phyloP scores from a whole-genome alignment of 495 filamentous ascomycete species.

The Glonium stellatum region DNA sequence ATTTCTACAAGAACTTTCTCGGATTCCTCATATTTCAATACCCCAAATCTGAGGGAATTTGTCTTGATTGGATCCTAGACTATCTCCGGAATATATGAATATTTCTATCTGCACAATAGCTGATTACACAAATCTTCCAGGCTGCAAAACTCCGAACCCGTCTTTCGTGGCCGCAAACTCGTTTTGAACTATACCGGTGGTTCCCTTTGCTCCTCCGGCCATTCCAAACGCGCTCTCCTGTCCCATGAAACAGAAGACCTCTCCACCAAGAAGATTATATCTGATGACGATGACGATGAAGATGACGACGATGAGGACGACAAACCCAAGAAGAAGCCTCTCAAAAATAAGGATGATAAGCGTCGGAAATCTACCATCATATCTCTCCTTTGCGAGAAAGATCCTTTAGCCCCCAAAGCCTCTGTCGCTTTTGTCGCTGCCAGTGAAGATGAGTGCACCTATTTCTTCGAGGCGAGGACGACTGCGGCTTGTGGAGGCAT shows the following conservation, averaged over 20 bases:
- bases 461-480: constrained; percentile 92
- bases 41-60: neutral
- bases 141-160: constrained; percentile 57
- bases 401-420: constrained; percentile 53
- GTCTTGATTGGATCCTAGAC: neutral
- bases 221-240: constrained; percentile 10
- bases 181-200: constrained; percentile 88
- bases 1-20: neutral
- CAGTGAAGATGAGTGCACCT: constrained; percentile 82
- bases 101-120: neutral
- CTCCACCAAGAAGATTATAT: constrained; percentile 23
- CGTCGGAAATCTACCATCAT: constrained; percentile 80
- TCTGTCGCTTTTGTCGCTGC: constrained; percentile 75
- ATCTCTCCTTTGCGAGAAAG: constrained; percentile 86
- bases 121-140: constrained; percentile 36
- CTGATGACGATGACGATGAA: constrained; percentile 39
- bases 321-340: constrained; percentile 29
- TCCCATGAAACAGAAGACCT: constrained; percentile 31
- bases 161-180: constrained; percentile 82
- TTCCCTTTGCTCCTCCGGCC: constrained; percentile 59
- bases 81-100: neutral
- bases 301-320: constrained; percentile 34
- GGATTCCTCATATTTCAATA: neutral
- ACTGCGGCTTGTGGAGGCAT: constrained; percentile 73
- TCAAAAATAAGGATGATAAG: constrained; percentile 30